Base-by-base conservation (phyloP, 164 flowering plant genomes). In the Berberis vulgaris region DNA sequence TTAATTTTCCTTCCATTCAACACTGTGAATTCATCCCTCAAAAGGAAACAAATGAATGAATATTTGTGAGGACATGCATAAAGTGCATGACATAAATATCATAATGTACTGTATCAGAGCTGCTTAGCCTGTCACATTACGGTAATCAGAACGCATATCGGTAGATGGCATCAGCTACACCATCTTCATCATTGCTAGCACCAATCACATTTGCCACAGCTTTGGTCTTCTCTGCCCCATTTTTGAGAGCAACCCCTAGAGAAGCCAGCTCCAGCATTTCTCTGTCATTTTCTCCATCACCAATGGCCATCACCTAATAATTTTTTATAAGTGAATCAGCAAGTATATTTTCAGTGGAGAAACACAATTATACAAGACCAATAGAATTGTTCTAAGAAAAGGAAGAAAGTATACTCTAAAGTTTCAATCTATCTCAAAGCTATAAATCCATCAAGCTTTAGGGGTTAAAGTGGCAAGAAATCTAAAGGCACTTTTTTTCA, bases 131-230 rank as follows among this genome's bases (percentile, higher is more conserved):
- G 56, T 57, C 49, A 43, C 57, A 57, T n/a, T 1, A 10, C n/a
- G 56, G 57, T 43, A 43, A 42, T 86, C 80, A 93, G 73, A 90
- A 90, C 54, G 96, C 98, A 72, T 85, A 88, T 40, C 89, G 82
- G 58, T 90, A 88, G n/a, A 90, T 93, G 41, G 96, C 97, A 76
- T 93, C 95, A 38, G 98, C 98, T 0, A 80, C 98, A n/a, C 96
- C 98, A 68, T 93, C 96, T 72, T 93, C 97, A 52, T 93, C 96
- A 45, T 93, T 90, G 84, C 92, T 84, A 43, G 64, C 59, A 57
- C 91, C 96, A 65, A 87, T 76, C 54, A 83, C 82, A 75, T 93
- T 69, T 26, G 94, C 97, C 52, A 84, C 86, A 46, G 95, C 89
- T 72, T 93, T 93, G 45, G 98, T 74, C 73, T 84, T 84, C 71